Evolutionary conservation across 169 alveolate genomes (phyloP).

Genomic region (Theileria annulata): DNA sequence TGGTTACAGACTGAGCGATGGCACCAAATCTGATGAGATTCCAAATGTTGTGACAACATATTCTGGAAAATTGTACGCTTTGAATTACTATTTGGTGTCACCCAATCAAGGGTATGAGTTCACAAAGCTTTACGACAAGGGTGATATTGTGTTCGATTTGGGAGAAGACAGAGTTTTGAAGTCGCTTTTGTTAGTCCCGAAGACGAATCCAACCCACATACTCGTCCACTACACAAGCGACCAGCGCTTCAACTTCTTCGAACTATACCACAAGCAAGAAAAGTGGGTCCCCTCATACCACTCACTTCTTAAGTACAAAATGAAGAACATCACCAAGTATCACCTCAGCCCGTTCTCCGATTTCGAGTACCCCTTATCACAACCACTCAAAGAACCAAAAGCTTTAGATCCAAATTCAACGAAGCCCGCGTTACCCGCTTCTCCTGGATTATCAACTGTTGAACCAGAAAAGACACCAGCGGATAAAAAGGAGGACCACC

Average conservation of each 20-base stretch:
- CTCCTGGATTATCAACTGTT: not conserved
- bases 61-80: not conserved
- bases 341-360: not conserved
- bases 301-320: not conserved
- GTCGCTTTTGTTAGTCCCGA: not conserved
- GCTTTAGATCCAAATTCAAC: not conserved
- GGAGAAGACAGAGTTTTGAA: not conserved
- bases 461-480: not conserved
- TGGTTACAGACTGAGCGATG: not conserved
- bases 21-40: not conserved
- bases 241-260: not conserved
- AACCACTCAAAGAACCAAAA: not conserved
- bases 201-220: not conserved
- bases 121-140: not conserved
- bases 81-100: not conserved
- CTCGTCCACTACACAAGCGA: not conserved
- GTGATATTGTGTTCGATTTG: not conserved
- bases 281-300: not conserved
- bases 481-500: not conserved
- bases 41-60: not conserved
- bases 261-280: not conserved
- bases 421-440: not conserved
- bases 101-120: not conserved
- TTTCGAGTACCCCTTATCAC: not conserved
- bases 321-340: slow-evolving; percentile 9